These are phyloP conservation scores for Syncephalastrum sp. DNA, from an alignment of 371 early-diverging fungal genomes.

Conservation along the genomic window DNA sequence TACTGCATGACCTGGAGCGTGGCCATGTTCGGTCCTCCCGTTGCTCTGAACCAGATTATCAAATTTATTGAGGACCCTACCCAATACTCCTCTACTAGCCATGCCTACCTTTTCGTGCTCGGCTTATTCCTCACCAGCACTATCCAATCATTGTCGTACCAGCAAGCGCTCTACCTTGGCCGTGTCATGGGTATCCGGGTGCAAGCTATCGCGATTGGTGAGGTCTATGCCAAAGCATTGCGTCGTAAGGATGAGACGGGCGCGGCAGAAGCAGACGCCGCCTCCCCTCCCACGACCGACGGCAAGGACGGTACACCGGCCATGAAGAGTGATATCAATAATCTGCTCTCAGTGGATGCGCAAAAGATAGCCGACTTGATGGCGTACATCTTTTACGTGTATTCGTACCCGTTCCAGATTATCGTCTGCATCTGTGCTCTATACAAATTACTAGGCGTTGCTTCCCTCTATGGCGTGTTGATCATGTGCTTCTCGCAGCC, in stretches of 20 bases:
- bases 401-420: constrained; percentile 61
- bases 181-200: constrained; percentile 51
- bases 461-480: constrained; percentile 64
- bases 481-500: constrained; percentile 61
- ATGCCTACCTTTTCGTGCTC: constrained; percentile 59
- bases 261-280: constrained; percentile 21
- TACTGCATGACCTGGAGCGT: constrained; percentile 52
- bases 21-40: constrained; percentile 55
- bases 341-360: constrained; percentile 57
- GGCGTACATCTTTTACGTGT: constrained; percentile 57
- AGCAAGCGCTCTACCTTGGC: constrained; percentile 57
- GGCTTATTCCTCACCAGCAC: constrained; percentile 56
- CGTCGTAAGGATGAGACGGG: constrained; percentile 23
- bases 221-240: constrained; percentile 58
- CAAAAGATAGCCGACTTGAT: constrained; percentile 52
- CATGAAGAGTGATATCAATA: constrained; percentile 46
- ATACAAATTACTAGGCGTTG: constrained; percentile 61
- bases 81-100: constrained; percentile 6
- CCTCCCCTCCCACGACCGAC: background rate
- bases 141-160: constrained; percentile 45
- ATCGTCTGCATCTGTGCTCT: constrained; percentile 58
- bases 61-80: constrained; percentile 47
- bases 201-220: constrained; percentile 59
- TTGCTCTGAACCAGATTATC: constrained; percentile 56
- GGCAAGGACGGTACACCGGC: constrained; percentile 9